Percentiles rank a stretch among this genome's conserved stretches.
phyloP scores from a whole-genome alignment of 208 protist species.

The Blastocrithidia nonstop region DNA sequence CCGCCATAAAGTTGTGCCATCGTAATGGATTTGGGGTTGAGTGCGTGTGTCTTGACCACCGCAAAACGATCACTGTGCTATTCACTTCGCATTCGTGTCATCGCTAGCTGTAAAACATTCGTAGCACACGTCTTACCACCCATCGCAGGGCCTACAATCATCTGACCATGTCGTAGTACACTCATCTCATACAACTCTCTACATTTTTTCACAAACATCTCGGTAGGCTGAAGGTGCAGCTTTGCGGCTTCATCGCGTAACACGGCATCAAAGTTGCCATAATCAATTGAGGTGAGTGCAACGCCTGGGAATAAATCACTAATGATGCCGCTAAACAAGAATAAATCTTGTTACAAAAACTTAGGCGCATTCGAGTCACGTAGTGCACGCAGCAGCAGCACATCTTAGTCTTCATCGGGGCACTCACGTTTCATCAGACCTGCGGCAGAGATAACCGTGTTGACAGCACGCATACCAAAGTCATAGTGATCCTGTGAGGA shows the following conservation, averaged over 20 bases:
- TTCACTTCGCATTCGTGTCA: conserved; percentile 69
- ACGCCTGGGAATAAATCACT: conserved; percentile 95
- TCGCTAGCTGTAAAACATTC: conserved; percentile 66
- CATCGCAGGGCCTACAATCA: conserved; percentile 94
- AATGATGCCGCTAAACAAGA: conserved; percentile 94
- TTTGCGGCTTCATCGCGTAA: conserved; percentile 50
- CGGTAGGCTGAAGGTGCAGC: conserved; percentile 87
- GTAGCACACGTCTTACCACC: conserved; percentile 89
- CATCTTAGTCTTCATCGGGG: conserved; percentile 86
- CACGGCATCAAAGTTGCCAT: conserved; percentile 76
- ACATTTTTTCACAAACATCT: conserved; percentile 92
- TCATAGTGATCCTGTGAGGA: conserved; percentile 97
- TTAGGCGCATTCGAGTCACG: conserved; percentile 96
- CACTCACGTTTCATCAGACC: conserved; percentile 91
- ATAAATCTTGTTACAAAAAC: conserved; percentile 88
- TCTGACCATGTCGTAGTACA: conserved; percentile 94
- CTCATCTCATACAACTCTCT: conserved; percentile 97
- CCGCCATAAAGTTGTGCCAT: conserved; percentile 96
- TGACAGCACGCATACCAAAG: conserved; percentile 97
- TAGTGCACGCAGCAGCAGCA: conserved; percentile 90
- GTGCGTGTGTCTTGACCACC: conserved; percentile 70
- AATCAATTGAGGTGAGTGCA: conserved; percentile 76
- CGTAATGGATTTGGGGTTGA: conserved; percentile 96
- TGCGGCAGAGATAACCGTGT: conserved; percentile 95
- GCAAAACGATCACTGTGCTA: conserved; percentile 57